phyloP scores from a whole-genome alignment of 495 filamentous ascomycete genomes.

The Xylaria palmicola region DNA sequence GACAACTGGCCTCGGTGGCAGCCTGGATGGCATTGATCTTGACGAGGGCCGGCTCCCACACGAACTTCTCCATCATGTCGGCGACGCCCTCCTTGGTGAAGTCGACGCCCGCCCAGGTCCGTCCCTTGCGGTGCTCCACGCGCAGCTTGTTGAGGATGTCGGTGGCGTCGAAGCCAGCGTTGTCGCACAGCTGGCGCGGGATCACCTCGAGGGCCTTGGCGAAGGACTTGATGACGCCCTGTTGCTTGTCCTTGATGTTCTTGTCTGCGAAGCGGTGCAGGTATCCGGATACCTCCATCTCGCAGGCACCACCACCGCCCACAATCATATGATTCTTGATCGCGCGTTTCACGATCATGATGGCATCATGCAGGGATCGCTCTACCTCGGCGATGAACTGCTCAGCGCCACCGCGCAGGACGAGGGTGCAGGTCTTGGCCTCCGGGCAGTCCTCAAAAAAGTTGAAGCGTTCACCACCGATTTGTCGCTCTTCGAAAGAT shows the following conservation, averaged over 20 bases:
- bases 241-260: slow-evolving; percentile 91
- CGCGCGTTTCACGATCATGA: slow-evolving; percentile 99
- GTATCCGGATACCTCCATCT: slow-evolving; percentile 96
- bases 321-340: slow-evolving; percentile 93
- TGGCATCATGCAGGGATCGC: slow-evolving; percentile 93
- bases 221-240: slow-evolving; percentile 95
- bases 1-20: slow-evolving; percentile 88
- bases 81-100: slow-evolving; percentile 87
- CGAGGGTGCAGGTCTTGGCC: slow-evolving; percentile 94
- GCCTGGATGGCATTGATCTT: slow-evolving; percentile 98
- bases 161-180: slow-evolving; percentile 96
- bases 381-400: slow-evolving; percentile 99
- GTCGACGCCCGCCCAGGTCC: slow-evolving; percentile 93
- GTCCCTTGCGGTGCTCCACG: slow-evolving; percentile 89
- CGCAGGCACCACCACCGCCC: slow-evolving; percentile 88
- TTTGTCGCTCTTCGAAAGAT: slow-evolving; percentile 90
- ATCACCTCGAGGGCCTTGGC: slow-evolving; percentile 97
- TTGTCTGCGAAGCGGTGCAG: slow-evolving; percentile 88
- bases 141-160: slow-evolving; percentile 94
- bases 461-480: slow-evolving; percentile 96
- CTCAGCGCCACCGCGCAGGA: slow-evolving; percentile 93
- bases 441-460: slow-evolving; percentile 93
- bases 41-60: slow-evolving; percentile 94
- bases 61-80: slow-evolving; percentile 90
- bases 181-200: slow-evolving; percentile 94